A percentile compares a stretch with the other conserved stretches of the same genome.
phyloP scores from a whole-genome alignment of 345 rosid species.

The Acer saccharum region DNA sequence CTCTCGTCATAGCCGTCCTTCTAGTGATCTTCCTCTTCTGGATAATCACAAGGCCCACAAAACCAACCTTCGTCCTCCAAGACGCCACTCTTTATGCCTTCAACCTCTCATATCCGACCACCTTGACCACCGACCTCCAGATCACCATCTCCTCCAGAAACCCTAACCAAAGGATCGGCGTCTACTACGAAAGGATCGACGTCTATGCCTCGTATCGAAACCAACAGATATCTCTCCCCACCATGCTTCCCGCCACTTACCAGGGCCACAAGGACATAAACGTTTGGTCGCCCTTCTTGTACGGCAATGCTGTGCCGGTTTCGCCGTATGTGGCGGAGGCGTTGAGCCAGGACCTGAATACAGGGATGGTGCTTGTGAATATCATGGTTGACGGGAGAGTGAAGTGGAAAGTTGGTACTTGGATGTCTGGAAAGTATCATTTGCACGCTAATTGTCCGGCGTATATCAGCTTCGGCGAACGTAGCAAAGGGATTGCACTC shows the following conservation, averaged over 20 bases:
- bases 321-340: constrained; percentile 39
- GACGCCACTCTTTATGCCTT: constrained; percentile 64
- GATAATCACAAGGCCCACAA: constrained; percentile 59
- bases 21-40: constrained; percentile 51
- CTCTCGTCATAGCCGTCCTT: constrained; percentile 23
- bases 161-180: constrained; percentile 63
- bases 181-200: constrained; percentile 56
- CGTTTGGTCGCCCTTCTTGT: constrained; percentile 72
- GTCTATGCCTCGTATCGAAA: constrained; percentile 61
- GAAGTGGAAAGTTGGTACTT: constrained; percentile 79
- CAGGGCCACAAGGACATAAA: constrained; percentile 59
- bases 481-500: constrained; percentile 14
- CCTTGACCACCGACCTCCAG: constrained; percentile 53
- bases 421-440: constrained; percentile 66
- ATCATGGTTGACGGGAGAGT: constrained; percentile 57
- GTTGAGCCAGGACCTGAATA: constrained; percentile 50
- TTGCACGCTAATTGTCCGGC: constrained; percentile 69
- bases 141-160: constrained; percentile 65
- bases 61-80: constrained; percentile 66
- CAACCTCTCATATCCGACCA: constrained; percentile 49
- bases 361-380: constrained; percentile 56
- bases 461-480: constrained; percentile 24
- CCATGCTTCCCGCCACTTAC: constrained; percentile 58
- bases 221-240: constrained; percentile 67
- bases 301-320: constrained; percentile 53